Conservation (phyloP, 345 rosid species). For the Eucalyptus regnans region DNA sequence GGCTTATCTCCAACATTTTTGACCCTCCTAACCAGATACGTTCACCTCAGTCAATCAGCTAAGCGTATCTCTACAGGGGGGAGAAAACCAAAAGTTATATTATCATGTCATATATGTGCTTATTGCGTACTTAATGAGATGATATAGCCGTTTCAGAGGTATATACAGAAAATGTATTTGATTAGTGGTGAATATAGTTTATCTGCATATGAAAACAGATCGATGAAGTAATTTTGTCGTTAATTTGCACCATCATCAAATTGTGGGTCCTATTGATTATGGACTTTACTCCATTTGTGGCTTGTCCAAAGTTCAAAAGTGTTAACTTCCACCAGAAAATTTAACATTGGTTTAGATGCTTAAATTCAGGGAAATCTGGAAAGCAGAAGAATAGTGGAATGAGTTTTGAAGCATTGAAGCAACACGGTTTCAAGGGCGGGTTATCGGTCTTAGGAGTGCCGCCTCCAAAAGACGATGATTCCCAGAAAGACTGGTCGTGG, state of each 20-base stretch:
- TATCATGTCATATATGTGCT: not conserved
- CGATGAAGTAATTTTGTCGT: not conserved
- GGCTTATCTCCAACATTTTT: not conserved
- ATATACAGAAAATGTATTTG: not conserved
- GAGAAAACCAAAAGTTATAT: not conserved
- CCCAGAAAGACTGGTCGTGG: conserved; percentile 67
- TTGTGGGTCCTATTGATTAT: not conserved
- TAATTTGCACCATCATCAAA: not conserved
- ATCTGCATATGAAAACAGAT: not conserved
- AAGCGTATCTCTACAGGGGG: not conserved
- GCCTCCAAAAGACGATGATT: conserved; percentile 36
- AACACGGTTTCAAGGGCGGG: conserved; percentile 73
- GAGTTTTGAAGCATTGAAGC: conserved; percentile 66
- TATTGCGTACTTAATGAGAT: not conserved
- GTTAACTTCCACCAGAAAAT: not conserved
- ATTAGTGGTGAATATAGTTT: not conserved
- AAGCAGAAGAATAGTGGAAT: conserved; percentile 35
- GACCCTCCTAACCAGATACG: not conserved
- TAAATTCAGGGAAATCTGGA: conserved; percentile 31
- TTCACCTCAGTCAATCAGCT: not conserved
- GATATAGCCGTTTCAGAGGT: not conserved
- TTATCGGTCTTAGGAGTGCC: conserved; percentile 57
- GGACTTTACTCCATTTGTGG: not conserved
- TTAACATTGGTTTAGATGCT: not conserved
- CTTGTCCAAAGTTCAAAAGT: not conserved